Conservation (phyloP, 306 rosid genomes). For the Ormosia semicastrata region DNA sequence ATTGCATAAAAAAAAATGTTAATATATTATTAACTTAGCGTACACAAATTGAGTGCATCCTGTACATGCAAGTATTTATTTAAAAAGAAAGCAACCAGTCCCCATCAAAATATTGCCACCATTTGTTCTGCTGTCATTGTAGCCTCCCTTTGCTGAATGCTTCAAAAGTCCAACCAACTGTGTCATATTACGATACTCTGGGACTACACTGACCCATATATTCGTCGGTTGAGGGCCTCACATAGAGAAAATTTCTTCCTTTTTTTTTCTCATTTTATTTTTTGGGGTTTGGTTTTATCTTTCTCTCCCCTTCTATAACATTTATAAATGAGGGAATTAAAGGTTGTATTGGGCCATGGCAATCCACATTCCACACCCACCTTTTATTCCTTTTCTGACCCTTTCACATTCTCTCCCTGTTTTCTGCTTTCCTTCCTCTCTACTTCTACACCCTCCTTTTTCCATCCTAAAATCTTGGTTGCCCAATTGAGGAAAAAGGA, state of each 20-base stretch:
- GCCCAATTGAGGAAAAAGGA: slow-evolving; percentile 30
- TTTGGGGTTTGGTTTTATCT: not conserved
- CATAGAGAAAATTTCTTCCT: not conserved
- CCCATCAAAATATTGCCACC: slow-evolving; percentile 7
- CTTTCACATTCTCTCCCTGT: slow-evolving; percentile 19
- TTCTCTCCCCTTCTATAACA: not conserved
- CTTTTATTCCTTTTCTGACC: slow-evolving; percentile 52
- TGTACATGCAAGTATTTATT: not conserved
- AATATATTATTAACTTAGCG: too few species aligned
- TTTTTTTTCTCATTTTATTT: not conserved
- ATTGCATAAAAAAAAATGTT: too few species aligned
- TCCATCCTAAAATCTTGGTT: slow-evolving; percentile 36
- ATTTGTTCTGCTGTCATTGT: slow-evolving; percentile 70
- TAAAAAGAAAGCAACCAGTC: slow-evolving; percentile 24
- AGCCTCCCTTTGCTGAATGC: slow-evolving; percentile 35
- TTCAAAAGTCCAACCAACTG: slow-evolving; percentile 40
- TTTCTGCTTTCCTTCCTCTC: slow-evolving; percentile 60
- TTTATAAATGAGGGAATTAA: slow-evolving; percentile 28
- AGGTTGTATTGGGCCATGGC: slow-evolving; percentile 77
- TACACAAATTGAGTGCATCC: too few species aligned
- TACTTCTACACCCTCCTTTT: slow-evolving; percentile 46
- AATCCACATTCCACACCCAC: slow-evolving; percentile 73
- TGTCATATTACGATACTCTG: slow-evolving; percentile 21
- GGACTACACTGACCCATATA: slow-evolving; percentile 10
- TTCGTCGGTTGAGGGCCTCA: slow-evolving; percentile 52